These are phyloP conservation scores for Protomyces inouyei DNA, from an alignment of 1,139 yeast genomes.

Conservation along the genomic window DNA sequence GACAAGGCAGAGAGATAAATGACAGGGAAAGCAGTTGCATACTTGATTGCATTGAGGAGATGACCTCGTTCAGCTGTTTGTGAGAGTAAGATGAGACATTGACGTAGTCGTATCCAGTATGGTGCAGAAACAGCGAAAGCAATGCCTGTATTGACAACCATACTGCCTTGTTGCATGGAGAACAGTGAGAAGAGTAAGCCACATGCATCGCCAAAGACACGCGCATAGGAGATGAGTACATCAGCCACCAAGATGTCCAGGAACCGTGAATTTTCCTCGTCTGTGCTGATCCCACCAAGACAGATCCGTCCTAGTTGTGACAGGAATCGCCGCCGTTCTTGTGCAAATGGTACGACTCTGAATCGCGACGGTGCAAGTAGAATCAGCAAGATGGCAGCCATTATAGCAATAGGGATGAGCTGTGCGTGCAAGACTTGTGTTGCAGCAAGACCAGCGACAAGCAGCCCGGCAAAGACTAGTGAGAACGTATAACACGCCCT, in stretches of 20 bases:
- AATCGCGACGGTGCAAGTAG: slow-evolving; percentile 36
- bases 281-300: slow-evolving; percentile 53
- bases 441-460: not conserved
- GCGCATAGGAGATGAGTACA: slow-evolving; percentile 71
- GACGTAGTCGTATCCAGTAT: slow-evolving; percentile 64
- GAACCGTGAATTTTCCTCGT: slow-evolving; percentile 46
- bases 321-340: slow-evolving; percentile 37
- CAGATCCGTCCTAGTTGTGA: slow-evolving; percentile 43
- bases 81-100: slow-evolving; percentile 67
- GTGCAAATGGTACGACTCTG: slow-evolving; percentile 28
- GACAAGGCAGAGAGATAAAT: slow-evolving; percentile 42
- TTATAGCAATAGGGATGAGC: slow-evolving; percentile 39
- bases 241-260: slow-evolving; percentile 79
- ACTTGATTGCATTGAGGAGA: slow-evolving; percentile 67
- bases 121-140: slow-evolving; percentile 57
- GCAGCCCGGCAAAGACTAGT: not conserved
- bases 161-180: slow-evolving; percentile 29
- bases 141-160: slow-evolving; percentile 42
- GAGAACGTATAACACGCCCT: not conserved
- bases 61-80: slow-evolving; percentile 47
- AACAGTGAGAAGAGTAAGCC: slow-evolving; percentile 35
- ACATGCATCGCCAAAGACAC: slow-evolving; percentile 66
- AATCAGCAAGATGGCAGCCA: slow-evolving; percentile 36
- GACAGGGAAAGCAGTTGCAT: slow-evolving; percentile 66
- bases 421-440: not conserved